Conservation (phyloP, 768 basidiomycete genomes). For the Floccularia luteovirens region DNA sequence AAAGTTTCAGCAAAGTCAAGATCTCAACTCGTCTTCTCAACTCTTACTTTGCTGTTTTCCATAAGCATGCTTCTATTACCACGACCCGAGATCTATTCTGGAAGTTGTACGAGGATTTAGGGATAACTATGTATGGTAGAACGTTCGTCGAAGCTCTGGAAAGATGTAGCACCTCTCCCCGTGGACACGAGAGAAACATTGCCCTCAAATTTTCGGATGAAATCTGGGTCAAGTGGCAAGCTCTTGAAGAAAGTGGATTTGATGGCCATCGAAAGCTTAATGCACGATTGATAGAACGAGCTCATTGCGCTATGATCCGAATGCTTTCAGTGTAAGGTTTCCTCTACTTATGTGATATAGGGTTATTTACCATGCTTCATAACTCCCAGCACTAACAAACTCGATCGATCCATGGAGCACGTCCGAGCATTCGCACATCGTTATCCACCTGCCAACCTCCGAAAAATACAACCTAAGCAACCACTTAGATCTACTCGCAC, state of each 20-base stretch:
- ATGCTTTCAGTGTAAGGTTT: constrained; percentile 50
- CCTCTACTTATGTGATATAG: constrained; percentile 2
- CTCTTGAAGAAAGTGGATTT: constrained; percentile 31
- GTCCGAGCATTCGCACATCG: constrained; percentile 53
- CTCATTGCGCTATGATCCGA: constrained; percentile 63
- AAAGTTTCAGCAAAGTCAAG: constrained; percentile 48
- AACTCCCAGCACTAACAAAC: constrained; percentile 32
- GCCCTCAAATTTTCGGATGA: constrained; percentile 48
- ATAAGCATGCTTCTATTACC: constrained; percentile 43
- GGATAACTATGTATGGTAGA: constrained; percentile 39
- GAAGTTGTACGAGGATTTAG: constrained; percentile 34
- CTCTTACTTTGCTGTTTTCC: constrained; percentile 76
- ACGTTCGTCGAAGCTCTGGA: constrained; percentile 64
- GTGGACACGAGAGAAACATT: constrained; percentile 34
- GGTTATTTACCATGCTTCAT: constrained; percentile 4
- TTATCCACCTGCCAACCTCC: constrained; percentile 55
- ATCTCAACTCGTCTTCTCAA: constrained; percentile 62
- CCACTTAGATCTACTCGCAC: constrained; percentile 53
- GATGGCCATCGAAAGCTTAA: constrained; percentile 20
- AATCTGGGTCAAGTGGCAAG: constrained; percentile 62
- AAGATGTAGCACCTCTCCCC: constrained; percentile 40
- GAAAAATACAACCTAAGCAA: constrained; percentile 32
- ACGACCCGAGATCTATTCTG: constrained; percentile 41
- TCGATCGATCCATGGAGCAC: constrained; percentile 45
- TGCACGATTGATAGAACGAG: constrained; percentile 56